A percentile compares a stretch with the other conserved stretches of the same genome.
Evolutionary conservation across 345 rosid genomes (phyloP).

Genomic region (Salix exigua): DNA sequence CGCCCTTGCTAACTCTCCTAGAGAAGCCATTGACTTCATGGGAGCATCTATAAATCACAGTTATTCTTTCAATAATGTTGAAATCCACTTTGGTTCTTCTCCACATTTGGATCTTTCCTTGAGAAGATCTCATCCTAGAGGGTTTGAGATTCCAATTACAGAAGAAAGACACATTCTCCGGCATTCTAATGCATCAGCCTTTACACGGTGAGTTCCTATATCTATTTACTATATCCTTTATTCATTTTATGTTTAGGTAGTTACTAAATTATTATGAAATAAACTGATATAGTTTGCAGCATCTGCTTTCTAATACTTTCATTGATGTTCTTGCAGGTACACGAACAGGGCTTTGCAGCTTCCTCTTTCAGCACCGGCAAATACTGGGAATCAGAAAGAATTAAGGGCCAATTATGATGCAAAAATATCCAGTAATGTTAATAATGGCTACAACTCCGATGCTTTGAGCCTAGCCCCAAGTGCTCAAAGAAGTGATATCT

Average conservation of each 20-base stretch:
- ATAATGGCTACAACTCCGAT: conserved; percentile 26
- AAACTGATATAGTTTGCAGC: not conserved
- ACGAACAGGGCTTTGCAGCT: conserved; percentile 44
- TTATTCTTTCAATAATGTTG: conserved; percentile 28
- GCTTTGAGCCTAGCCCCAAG: conserved; percentile 37
- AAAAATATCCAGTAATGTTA: conserved; percentile 23
- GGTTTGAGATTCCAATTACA: conserved; percentile 39
- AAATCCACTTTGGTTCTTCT: conserved; percentile 38
- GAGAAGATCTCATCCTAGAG: conserved; percentile 43
- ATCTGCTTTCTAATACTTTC: conserved; percentile 12
- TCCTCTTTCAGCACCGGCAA: conserved; percentile 32
- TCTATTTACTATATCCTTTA: not conserved
- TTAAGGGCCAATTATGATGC: conserved; percentile 22
- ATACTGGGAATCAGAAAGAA: conserved; percentile 29
- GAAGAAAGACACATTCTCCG: conserved; percentile 52
- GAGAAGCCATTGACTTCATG: conserved; percentile 74
- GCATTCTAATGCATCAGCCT: conserved; percentile 85
- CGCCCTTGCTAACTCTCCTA: conserved; percentile 27
- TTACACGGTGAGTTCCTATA: conserved; percentile 53
- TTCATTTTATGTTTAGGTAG: not conserved
- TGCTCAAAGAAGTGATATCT: conserved; percentile 41
- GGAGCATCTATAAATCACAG: conserved; percentile 41
- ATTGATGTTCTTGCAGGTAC: conserved; percentile 50
- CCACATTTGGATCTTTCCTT: conserved; percentile 71
- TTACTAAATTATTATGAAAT: not conserved